These are phyloP conservation scores for Leccinum uliginosum DNA, from an alignment of 768 basidiomycete species.

Conservation along the genomic window DNA sequence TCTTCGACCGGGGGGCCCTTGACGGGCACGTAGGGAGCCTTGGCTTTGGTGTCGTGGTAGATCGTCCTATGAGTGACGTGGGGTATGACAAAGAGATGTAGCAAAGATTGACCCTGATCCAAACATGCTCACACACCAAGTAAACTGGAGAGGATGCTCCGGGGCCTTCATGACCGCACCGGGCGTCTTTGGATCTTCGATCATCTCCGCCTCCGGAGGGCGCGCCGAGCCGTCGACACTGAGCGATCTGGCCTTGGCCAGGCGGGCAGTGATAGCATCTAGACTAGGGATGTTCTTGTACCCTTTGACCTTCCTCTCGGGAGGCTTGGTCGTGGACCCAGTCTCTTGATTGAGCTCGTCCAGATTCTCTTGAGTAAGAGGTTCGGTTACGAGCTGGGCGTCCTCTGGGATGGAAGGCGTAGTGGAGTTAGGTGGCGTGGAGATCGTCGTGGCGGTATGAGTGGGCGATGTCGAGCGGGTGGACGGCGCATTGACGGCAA, in stretches of 20 bases:
- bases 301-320: constrained; percentile 46
- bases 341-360: constrained; percentile 61
- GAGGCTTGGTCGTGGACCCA: constrained; percentile 19
- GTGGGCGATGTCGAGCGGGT: constrained; percentile 68
- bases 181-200: constrained; percentile 81
- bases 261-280: constrained; percentile 77
- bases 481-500: constrained; percentile 59
- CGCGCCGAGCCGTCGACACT: constrained; percentile 55
- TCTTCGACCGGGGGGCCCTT: constrained; percentile 24
- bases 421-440: constrained; percentile 40
- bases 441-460: constrained; percentile 40
- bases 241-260: constrained; percentile 66
- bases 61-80: constrained; percentile 60
- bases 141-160: constrained; percentile 81
- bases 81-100: not conserved
- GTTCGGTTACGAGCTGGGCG: constrained; percentile 32
- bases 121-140: constrained; percentile 50
- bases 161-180: constrained; percentile 62
- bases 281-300: constrained; percentile 88
- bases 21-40: constrained; percentile 38
- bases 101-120: not conserved
- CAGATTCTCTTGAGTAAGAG: constrained; percentile 63
- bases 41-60: constrained; percentile 83
- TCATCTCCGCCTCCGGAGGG: constrained; percentile 73
- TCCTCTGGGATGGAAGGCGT: constrained; percentile 38